Conservation (phyloP, 306 rosid genomes). For the Prunus campanulata region DNA sequence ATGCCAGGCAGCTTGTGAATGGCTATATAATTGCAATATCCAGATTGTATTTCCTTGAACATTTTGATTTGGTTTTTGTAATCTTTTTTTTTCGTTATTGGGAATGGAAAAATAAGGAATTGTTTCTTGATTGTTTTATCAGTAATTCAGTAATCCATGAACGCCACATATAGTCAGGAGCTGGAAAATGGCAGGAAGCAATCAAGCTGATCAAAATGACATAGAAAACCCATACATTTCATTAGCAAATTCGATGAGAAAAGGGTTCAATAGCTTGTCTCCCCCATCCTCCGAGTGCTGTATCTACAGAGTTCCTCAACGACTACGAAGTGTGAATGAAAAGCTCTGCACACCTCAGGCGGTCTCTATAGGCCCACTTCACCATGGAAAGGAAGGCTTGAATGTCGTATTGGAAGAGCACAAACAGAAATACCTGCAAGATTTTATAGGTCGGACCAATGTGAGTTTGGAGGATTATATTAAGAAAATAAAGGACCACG, state of each 20-base stretch:
- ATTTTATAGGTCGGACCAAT: conserved; percentile 4
- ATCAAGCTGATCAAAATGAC: neutral
- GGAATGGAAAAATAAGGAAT: neutral
- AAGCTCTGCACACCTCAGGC: conserved; percentile 21
- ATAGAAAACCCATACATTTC: neutral
- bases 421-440: conserved; percentile 7
- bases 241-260: neutral
- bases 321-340: neutral
- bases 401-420: conserved; percentile 19
- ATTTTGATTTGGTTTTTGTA: too few species aligned
- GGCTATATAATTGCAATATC: too few species aligned
- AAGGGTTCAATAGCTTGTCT: conserved; percentile 4
- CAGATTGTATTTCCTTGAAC: too few species aligned
- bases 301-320: conserved; percentile 21
- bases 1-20: too few species aligned
- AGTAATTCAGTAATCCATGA: neutral
- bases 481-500: neutral
- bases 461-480: neutral
- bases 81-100: too few species aligned
- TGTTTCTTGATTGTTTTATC: neutral
- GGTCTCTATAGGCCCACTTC: conserved; percentile 30
- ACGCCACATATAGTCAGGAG: neutral
- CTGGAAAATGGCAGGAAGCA: neutral
- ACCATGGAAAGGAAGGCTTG: conserved; percentile 17
- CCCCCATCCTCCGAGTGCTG: conserved; percentile 11